Conservation (phyloP, 106 monocot species). For the Xerophyta viscosa region DNA sequence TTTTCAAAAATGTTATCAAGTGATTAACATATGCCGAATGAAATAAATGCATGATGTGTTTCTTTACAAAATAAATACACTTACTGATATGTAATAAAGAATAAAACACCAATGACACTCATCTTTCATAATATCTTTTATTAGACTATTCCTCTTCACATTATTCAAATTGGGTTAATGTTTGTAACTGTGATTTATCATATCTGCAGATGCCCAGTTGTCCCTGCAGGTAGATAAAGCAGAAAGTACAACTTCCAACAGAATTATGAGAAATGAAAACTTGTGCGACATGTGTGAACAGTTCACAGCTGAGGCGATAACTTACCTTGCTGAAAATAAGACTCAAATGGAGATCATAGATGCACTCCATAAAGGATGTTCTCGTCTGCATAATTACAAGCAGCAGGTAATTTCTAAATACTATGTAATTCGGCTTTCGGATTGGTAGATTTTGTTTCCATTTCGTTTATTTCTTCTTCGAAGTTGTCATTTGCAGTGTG, state of each 20-base stretch:
- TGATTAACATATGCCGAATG: no score
- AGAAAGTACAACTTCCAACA: constrained; percentile 8
- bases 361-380: constrained; percentile 51
- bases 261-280: constrained; percentile 17
- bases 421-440: neutral
- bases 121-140: no score
- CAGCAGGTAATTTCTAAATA: constrained; percentile 36
- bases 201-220: constrained; percentile 1
- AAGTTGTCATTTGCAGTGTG: constrained; percentile 31
- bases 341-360: constrained; percentile 46
- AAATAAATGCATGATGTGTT: no score
- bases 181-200: neutral
- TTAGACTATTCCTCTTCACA: no score
- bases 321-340: constrained; percentile 42
- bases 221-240: constrained; percentile 6
- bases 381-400: constrained; percentile 23
- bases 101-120: no score
- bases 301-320: constrained; percentile 31
- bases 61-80: no score
- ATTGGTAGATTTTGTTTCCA: neutral
- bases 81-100: no score
- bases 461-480: neutral
- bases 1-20: no score
- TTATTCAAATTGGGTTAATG: no score
- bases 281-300: constrained; percentile 57